These are phyloP conservation scores for Cutaneotrichosporon mucoides DNA, from an alignment of 1,284 basidiomycete genomes.

Conservation along the genomic window DNA sequence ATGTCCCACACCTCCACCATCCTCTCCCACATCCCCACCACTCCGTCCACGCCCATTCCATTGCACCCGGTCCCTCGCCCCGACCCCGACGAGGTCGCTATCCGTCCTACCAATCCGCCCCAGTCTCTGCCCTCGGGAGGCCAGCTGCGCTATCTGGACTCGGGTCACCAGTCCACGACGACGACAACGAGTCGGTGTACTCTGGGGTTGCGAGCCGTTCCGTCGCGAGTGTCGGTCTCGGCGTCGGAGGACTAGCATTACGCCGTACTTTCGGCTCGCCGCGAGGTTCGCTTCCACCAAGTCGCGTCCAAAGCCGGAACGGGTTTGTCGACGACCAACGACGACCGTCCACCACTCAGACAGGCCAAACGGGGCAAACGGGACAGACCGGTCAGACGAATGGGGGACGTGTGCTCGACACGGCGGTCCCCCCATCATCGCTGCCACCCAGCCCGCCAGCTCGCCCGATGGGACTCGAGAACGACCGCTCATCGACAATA, in stretches of 20 bases:
- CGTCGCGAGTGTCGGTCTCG: constrained; percentile 28
- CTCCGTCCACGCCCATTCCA: not conserved
- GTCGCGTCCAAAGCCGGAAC: not conserved
- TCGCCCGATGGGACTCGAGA: constrained; percentile 21
- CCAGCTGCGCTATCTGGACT: not conserved
- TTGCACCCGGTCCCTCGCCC: not conserved
- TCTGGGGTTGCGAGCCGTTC: constrained; percentile 22
- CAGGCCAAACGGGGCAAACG: not conserved
- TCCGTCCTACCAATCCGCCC: not conserved
- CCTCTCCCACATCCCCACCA: not conserved
- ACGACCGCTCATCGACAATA: constrained; percentile 18
- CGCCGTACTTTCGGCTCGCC: not conserved
- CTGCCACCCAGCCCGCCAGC: constrained; percentile 34
- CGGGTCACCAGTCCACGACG: not conserved
- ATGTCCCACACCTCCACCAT: not conserved
- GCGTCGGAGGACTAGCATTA: constrained; percentile 10
- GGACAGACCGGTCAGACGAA: not conserved
- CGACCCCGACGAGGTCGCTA: not conserved
- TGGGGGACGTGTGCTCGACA: not conserved
- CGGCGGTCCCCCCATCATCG: constrained; percentile 1
- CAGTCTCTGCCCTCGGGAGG: not conserved
- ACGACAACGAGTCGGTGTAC: constrained; percentile 20
- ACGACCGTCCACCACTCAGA: not conserved
- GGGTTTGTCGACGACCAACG: not conserved
- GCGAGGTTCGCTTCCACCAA: not conserved